These are phyloP conservation scores for Mycena rosella DNA, from an alignment of 768 basidiomycete genomes.

Conservation along the genomic window DNA sequence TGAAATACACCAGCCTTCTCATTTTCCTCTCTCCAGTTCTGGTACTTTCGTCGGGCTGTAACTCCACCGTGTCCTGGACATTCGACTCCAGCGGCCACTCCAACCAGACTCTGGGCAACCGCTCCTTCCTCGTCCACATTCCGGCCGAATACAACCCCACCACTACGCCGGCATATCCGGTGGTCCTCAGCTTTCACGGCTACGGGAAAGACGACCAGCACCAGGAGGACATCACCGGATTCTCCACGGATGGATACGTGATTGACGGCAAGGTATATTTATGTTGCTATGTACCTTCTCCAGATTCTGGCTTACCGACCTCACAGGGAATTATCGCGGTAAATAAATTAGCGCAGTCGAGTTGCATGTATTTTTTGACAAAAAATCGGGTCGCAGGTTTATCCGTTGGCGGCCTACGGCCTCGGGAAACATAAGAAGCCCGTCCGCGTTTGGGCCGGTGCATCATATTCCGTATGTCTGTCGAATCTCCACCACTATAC, in stretches of 20 bases:
- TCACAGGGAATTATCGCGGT: background rate
- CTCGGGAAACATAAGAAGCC: conserved; percentile 30
- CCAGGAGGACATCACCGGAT: conserved; percentile 31
- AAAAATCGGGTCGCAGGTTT: conserved; percentile 27
- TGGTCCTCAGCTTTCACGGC: conserved; percentile 37
- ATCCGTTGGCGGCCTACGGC: conserved; percentile 32
- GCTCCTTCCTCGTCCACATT: conserved; percentile 37
- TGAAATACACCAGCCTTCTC: no score
- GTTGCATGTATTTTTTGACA: no score
- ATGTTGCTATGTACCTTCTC: background rate
- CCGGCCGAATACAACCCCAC: conserved; percentile 28
- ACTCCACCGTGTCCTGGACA: background rate
- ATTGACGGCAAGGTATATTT: conserved; percentile 29
- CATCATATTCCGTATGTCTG: conserved; percentile 36
- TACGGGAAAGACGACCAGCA: conserved; percentile 16
- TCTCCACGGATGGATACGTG: conserved; percentile 22
- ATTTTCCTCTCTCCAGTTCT: no score
- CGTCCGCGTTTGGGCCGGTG: conserved; percentile 32
- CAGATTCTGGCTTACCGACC: no score
- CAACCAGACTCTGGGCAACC: conserved; percentile 32
- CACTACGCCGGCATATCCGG: conserved; percentile 27
- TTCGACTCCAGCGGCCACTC: conserved; percentile 19
- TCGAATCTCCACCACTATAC: background rate
- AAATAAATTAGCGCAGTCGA: no score
- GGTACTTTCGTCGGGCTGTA: background rate